These are phyloP conservation scores for Trichoderma koningiopsis DNA, from an alignment of 2,329 filamentous ascomycete genomes.

Conservation along the genomic window DNA sequence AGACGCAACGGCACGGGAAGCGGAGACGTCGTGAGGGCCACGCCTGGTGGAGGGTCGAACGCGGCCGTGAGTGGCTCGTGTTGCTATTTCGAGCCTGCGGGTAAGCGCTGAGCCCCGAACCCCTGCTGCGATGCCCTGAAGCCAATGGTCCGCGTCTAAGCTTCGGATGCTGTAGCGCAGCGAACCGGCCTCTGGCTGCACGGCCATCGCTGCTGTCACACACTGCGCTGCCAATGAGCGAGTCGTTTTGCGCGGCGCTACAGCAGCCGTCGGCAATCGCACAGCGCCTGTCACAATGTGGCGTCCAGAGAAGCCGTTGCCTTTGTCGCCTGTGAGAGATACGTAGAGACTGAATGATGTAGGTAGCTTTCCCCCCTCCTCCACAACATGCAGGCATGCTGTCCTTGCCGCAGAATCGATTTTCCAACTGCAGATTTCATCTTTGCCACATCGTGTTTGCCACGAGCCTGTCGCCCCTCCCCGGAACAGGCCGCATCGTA, in stretches of 20 bases:
- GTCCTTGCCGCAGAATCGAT: background rate
- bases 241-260: background rate
- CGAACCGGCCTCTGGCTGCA: background rate
- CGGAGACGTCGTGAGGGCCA: background rate
- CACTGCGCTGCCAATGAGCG: constrained; percentile 8
- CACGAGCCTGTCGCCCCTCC: background rate
- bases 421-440: background rate
- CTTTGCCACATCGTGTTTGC: background rate
- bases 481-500: background rate
- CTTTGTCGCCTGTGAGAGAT: background rate
- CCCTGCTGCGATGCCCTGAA: constrained; percentile 12
- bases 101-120: constrained; percentile 22
- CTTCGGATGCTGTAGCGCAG: background rate
- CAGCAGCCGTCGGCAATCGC: background rate
- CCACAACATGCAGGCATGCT: background rate
- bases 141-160: constrained; percentile 16
- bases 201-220: constrained; percentile 12
- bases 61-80: constrained; percentile 17
- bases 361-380: too few species aligned
- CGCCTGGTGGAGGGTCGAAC: constrained; percentile 16
- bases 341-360: too few species aligned
- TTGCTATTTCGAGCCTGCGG: constrained; percentile 23
- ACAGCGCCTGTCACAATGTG: constrained; percentile 14
- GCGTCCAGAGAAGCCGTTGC: background rate
- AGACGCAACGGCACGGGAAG: background rate